Evolutionary conservation across 2,329 filamentous ascomycete species (phyloP).

Genomic region (Diaporthe caulivora): DNA sequence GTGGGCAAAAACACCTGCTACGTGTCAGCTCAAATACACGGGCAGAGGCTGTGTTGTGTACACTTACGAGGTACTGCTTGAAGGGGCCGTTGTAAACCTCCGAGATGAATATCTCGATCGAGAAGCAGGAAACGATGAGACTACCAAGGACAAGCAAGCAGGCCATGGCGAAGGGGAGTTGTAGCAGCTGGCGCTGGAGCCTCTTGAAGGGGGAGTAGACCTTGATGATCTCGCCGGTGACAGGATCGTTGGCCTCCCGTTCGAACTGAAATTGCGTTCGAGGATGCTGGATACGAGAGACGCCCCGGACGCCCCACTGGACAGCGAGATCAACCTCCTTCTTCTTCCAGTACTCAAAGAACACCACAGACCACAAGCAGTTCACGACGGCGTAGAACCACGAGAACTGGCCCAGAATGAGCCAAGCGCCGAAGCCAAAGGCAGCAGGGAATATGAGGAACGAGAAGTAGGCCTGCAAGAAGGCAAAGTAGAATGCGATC

Average conservation of each 20-base stretch:
- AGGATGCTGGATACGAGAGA: slow-evolving; percentile 83
- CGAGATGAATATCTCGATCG: slow-evolving; percentile 94
- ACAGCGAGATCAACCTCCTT: slow-evolving; percentile 89
- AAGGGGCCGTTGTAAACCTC: slow-evolving; percentile 93
- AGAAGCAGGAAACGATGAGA: slow-evolving; percentile 88
- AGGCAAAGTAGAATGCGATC: slow-evolving; percentile 96
- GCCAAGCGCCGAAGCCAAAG: slow-evolving; percentile 82
- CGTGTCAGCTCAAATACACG: slow-evolving; percentile 31
- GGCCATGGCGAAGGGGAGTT: slow-evolving; percentile 85
- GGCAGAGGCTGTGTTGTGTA: slow-evolving; percentile 21
- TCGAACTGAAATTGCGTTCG: slow-evolving; percentile 85
- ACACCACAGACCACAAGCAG: slow-evolving; percentile 88
- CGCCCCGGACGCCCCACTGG: slow-evolving; percentile 89
- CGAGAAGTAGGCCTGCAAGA: slow-evolving; percentile 89
- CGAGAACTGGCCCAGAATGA: slow-evolving; percentile 88
- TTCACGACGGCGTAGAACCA: slow-evolving; percentile 82
- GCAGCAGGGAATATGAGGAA: slow-evolving; percentile 86
- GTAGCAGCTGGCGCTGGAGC: slow-evolving; percentile 80
- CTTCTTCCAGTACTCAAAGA: slow-evolving; percentile 97
- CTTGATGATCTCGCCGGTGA: slow-evolving; percentile 83
- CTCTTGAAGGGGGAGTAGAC: slow-evolving; percentile 83
- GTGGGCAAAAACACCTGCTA: slow-evolving; percentile 86
- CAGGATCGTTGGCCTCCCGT: slow-evolving; percentile 79
- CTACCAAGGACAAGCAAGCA: slow-evolving; percentile 81
- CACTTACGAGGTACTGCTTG: slow-evolving; percentile 84